A percentile compares a stretch with the other conserved stretches of the same genome.
Evolutionary conservation across 257 asterid species (phyloP).

Genomic region (Dorcoceras hygrometricum): DNA sequence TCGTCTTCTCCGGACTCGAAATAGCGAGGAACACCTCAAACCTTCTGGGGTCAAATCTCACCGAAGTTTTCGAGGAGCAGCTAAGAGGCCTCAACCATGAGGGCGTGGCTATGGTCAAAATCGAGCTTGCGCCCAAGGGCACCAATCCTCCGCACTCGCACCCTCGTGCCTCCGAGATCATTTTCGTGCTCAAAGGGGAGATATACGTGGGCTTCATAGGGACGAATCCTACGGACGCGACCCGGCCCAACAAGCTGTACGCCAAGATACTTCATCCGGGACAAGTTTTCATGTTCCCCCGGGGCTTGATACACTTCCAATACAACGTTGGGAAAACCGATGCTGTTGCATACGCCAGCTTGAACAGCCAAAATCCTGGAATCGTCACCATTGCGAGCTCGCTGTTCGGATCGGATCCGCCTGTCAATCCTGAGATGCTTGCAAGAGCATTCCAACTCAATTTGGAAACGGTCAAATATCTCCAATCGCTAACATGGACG

Average conservation of each 20-base stretch:
- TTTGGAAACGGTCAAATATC: background rate
- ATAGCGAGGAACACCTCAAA: background rate
- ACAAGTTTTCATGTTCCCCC: slow-evolving; percentile 13
- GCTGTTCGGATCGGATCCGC: slow-evolving; percentile 23
- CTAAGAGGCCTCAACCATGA: background rate
- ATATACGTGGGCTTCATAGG: slow-evolving; percentile 15
- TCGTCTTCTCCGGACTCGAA: background rate
- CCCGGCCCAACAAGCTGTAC: slow-evolving; percentile 10
- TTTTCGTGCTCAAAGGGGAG: slow-evolving; percentile 3
- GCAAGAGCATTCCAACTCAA: background rate
- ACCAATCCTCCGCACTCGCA: slow-evolving; percentile 22
- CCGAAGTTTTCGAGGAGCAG: background rate
- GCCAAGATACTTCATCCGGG: background rate
- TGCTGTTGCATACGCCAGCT: slow-evolving; percentile 5
- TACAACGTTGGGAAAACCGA: slow-evolving; percentile 17
- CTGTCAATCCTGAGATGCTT: slow-evolving; percentile 7
- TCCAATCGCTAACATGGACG: background rate
- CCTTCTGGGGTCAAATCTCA: background rate
- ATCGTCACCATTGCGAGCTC: slow-evolving; percentile 19
- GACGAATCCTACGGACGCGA: slow-evolving; percentile 8
- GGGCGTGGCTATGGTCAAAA: background rate
- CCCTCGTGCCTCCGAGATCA: slow-evolving; percentile 23
- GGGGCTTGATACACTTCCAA: slow-evolving; percentile 20
- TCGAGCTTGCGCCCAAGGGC: background rate
- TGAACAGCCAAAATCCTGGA: slow-evolving; percentile 27